Evolutionary conservation across 1,284 basidiomycete species (phyloP).

Genomic region (Fomitopsis pinicola): DNA sequence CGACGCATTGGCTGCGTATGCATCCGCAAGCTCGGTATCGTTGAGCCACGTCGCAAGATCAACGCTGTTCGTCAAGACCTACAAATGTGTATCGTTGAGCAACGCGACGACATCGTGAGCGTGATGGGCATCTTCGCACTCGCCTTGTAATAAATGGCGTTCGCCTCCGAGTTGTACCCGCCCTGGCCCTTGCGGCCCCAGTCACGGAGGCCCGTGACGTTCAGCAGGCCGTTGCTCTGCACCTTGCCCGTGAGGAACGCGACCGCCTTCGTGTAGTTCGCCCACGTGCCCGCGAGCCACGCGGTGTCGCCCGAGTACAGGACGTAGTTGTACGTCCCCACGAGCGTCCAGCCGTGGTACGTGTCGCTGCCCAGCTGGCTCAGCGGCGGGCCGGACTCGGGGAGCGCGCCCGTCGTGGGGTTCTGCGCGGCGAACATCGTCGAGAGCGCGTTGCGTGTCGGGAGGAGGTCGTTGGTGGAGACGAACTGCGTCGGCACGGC

Average conservation of each 20-base stretch:
- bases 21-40: constrained; percentile 26
- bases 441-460: constrained; percentile 50
- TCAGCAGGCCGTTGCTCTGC: constrained; percentile 41
- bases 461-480: constrained; percentile 52
- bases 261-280: constrained; percentile 48
- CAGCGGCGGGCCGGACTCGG: constrained; percentile 54
- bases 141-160: constrained; percentile 44
- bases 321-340: constrained; percentile 42
- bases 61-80: constrained; percentile 43
- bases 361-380: constrained; percentile 44
- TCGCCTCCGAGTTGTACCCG: constrained; percentile 45
- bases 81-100: not conserved
- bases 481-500: constrained; percentile 59
- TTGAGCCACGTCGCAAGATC: constrained; percentile 43
- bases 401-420: constrained; percentile 47
- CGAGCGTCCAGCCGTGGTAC: constrained; percentile 43
- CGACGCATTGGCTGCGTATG: constrained; percentile 39
- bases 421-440: constrained; percentile 56
- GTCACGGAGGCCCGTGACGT: constrained; percentile 43
- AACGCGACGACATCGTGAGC: too few relatives aligned
- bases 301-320: constrained; percentile 43
- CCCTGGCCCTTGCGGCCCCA: constrained; percentile 47
- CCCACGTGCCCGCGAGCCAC: constrained; percentile 41
- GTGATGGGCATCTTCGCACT: not conserved
- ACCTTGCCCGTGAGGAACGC: constrained; percentile 41